Evolutionary conservation across 73 alveolate species (phyloP).

Genomic region (Tetrahymena elliotti): DNA sequence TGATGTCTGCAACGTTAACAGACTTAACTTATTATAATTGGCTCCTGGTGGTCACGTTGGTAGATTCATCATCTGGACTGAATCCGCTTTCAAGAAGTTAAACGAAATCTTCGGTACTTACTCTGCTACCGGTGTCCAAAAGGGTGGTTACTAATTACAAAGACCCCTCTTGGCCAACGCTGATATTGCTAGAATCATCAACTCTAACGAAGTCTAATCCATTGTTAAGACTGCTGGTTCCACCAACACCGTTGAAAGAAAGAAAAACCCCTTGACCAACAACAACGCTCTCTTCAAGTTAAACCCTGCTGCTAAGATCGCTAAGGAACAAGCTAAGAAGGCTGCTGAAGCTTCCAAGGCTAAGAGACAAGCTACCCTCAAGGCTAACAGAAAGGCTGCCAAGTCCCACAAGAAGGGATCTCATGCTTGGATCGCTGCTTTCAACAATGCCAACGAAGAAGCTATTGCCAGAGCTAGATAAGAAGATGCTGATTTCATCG

Average conservation of each 20-base stretch:
- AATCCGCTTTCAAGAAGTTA: conserved; percentile 77
- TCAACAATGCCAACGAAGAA: conserved; percentile 40
- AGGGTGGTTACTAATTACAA: conserved; percentile 79
- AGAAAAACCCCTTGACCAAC: conserved; percentile 75
- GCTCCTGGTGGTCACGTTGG: conserved; percentile 97
- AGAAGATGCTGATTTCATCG: background rate
- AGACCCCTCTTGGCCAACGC: conserved; percentile 80
- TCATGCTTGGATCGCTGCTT: conserved; percentile 26
- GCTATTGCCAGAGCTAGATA: conserved; percentile 13
- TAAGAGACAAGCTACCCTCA: conserved; percentile 43
- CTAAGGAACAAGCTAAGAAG: conserved; percentile 26
- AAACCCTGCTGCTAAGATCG: conserved; percentile 66
- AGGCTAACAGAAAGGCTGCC: conserved; percentile 54
- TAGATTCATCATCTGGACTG: conserved; percentile 89
- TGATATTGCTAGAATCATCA: conserved; percentile 81
- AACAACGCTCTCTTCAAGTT: conserved; percentile 52
- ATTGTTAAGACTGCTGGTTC: conserved; percentile 55
- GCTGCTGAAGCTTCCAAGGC: conserved; percentile 24
- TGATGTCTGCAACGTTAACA: conserved; percentile 85
- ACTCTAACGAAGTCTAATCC: conserved; percentile 68
- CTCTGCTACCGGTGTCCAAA: conserved; percentile 57
- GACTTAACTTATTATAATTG: conserved; percentile 84
- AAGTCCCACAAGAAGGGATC: conserved; percentile 33
- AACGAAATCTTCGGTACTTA: conserved; percentile 78
- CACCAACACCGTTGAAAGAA: conserved; percentile 34